Percentiles rank a stretch among this genome's conserved stretches.
phyloP scores from a whole-genome alignment of 176 grass and related monocot species.

The Carex myosuroides region DNA sequence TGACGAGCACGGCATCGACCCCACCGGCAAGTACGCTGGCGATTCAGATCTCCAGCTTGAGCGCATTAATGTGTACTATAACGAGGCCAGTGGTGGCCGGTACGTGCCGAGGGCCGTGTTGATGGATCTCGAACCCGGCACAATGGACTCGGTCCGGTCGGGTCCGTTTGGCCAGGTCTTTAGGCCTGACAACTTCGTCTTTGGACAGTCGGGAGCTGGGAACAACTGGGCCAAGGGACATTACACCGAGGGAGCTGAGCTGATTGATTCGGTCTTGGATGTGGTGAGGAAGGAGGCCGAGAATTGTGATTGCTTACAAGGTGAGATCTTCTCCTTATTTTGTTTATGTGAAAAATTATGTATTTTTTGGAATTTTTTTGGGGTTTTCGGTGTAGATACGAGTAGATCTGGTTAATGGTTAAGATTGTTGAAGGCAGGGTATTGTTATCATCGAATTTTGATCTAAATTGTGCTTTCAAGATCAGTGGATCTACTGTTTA shows the following conservation, averaged over 20 bases:
- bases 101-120: slow-evolving; percentile 85
- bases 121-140: slow-evolving; percentile 94
- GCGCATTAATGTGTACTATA: slow-evolving; percentile 97
- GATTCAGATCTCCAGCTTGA: slow-evolving; percentile 86
- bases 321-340: slow-evolving; percentile 10
- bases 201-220: slow-evolving; percentile 82
- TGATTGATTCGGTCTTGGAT: slow-evolving; percentile 85
- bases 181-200: slow-evolving; percentile 90
- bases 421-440: background rate
- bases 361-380: background rate
- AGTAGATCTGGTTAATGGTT: background rate
- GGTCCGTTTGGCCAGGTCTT: slow-evolving; percentile 82
- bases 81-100: slow-evolving; percentile 73
- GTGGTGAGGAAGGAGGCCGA: slow-evolving; percentile 91
- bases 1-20: slow-evolving; percentile 90
- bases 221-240: slow-evolving; percentile 95
- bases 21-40: slow-evolving; percentile 61
- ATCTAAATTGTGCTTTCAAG: background rate
- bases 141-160: slow-evolving; percentile 79
- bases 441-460: background rate
- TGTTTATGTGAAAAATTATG: background rate
- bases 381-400: background rate
- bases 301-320: slow-evolving; percentile 95
- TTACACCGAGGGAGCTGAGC: slow-evolving; percentile 83
- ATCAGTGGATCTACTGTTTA: background rate